Conservation (phyloP, 2,329 filamentous ascomycete genomes). For the Pseudopyricularia javanii region DNA sequence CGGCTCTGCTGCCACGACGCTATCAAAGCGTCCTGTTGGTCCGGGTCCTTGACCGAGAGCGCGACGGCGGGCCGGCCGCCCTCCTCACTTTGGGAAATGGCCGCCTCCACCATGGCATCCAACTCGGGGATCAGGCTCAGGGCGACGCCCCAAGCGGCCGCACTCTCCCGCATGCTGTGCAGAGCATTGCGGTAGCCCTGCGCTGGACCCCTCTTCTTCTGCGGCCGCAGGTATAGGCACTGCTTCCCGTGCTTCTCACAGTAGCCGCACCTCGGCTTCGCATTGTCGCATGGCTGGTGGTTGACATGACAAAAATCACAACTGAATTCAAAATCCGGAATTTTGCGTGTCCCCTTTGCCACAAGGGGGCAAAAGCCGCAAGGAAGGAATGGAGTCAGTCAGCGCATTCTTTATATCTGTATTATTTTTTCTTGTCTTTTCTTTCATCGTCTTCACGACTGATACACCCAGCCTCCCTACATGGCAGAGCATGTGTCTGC, state of each 20-base stretch:
- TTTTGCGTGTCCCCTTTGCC: not conserved
- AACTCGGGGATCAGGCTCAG: constrained; percentile 21
- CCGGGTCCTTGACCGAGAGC: constrained; percentile 20
- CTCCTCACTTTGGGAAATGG: constrained; percentile 15
- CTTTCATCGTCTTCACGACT: not conserved
- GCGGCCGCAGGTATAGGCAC: constrained; percentile 23
- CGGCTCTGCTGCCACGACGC: constrained; percentile 21
- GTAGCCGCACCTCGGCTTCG: constrained; percentile 30
- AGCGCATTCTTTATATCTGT: not conserved
- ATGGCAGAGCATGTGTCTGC: not conserved
- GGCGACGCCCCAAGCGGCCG: constrained; percentile 23
- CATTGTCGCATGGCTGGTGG: constrained; percentile 35
- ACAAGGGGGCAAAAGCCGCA: not conserved
- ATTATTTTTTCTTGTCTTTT: not conserved
- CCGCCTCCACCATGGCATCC: constrained; percentile 21
- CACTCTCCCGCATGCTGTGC: constrained; percentile 24
- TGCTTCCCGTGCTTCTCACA: constrained; percentile 26
- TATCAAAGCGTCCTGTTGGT: constrained; percentile 22
- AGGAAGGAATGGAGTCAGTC: not conserved
- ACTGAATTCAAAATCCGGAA: constrained; percentile 12
- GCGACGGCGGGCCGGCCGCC: constrained; percentile 16
- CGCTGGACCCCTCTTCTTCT: constrained; percentile 23
- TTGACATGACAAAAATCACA: constrained; percentile 34
- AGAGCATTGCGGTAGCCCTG: constrained; percentile 24
- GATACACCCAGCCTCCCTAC: not conserved